Evolutionary conservation across 139 green algal genomes (phyloP).

Genomic region (Tetratostichococcus sp.): DNA sequence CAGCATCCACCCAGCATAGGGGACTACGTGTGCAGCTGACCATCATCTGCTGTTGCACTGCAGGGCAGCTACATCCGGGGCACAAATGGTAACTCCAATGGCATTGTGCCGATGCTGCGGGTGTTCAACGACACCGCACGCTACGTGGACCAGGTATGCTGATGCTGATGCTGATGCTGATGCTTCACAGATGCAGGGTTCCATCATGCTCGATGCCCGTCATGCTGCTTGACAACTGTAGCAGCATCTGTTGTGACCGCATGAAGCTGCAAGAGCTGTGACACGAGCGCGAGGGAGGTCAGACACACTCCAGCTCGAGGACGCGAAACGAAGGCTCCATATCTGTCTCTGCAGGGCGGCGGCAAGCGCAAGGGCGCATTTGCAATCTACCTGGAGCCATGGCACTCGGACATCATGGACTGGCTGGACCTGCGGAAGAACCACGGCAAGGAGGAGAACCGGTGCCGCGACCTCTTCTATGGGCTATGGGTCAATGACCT

Average conservation of each 20-base stretch:
- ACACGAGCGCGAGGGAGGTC: too few relatives aligned
- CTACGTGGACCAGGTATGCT: slow-evolving; percentile 70
- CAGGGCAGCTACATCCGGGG: slow-evolving; percentile 93
- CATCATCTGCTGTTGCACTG: too few relatives aligned
- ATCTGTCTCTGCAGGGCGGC: slow-evolving; percentile 67
- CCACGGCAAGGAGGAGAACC: slow-evolving; percentile 87
- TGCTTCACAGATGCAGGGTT: background rate
- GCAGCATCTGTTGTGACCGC: too few relatives aligned
- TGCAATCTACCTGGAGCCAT: slow-evolving; percentile 98
- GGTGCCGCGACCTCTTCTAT: slow-evolving; percentile 97
- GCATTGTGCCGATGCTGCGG: slow-evolving; percentile 97
- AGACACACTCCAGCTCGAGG: too few relatives aligned
- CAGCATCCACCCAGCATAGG: too few relatives aligned
- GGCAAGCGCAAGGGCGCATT: slow-evolving; percentile 98
- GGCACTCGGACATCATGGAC: slow-evolving; percentile 97
- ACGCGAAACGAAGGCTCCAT: too few relatives aligned
- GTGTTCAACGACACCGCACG: slow-evolving; percentile 99
- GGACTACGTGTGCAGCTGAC: too few relatives aligned
- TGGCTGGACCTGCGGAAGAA: slow-evolving; percentile 98
- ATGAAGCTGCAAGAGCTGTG: too few relatives aligned
- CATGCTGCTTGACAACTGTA: too few relatives aligned
- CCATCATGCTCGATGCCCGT: too few relatives aligned
- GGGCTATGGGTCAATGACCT: slow-evolving; percentile 96
- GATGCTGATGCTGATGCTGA: background rate
- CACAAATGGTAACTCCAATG: slow-evolving; percentile 97